Conservation (phyloP, 2,329 filamentous ascomycete genomes). For the Fusarium proliferatum region DNA sequence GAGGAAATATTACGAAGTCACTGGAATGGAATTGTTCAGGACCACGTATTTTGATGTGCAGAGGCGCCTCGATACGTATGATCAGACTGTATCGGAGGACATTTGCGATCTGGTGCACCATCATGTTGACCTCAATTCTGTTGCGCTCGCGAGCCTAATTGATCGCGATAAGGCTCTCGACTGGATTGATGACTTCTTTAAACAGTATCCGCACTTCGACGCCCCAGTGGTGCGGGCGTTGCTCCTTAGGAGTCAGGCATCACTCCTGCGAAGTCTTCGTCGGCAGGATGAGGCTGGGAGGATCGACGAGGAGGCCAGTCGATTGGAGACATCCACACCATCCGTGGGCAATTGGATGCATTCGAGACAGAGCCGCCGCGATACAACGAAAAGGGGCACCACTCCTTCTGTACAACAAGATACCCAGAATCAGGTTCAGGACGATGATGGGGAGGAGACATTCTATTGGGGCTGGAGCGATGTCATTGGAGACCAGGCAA, state of each 20-base stretch:
- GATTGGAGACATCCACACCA: neutral
- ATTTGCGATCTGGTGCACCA: neutral
- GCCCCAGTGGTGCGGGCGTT: neutral
- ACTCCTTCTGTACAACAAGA: neutral
- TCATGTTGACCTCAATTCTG: neutral
- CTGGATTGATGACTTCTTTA: neutral
- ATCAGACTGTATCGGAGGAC: neutral
- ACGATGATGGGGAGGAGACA: neutral
- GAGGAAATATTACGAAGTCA: neutral
- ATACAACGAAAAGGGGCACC: neutral
- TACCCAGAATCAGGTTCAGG: neutral
- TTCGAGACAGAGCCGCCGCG: neutral
- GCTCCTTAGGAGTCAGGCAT: neutral
- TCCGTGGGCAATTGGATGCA: neutral
- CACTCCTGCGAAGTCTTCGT: neutral
- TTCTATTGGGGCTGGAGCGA: neutral
- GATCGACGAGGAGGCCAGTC: neutral
- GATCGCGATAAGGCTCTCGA: neutral
- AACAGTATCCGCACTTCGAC: neutral
- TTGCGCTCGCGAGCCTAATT: neutral
- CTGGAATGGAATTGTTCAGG: neutral
- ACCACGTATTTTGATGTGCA: neutral
- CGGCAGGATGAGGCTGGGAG: neutral
- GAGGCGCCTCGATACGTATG: neutral
- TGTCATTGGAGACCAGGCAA: neutral